phyloP scores from a whole-genome alignment of 2,329 filamentous ascomycete species.

The Ophiostoma himal-ulmi region DNA sequence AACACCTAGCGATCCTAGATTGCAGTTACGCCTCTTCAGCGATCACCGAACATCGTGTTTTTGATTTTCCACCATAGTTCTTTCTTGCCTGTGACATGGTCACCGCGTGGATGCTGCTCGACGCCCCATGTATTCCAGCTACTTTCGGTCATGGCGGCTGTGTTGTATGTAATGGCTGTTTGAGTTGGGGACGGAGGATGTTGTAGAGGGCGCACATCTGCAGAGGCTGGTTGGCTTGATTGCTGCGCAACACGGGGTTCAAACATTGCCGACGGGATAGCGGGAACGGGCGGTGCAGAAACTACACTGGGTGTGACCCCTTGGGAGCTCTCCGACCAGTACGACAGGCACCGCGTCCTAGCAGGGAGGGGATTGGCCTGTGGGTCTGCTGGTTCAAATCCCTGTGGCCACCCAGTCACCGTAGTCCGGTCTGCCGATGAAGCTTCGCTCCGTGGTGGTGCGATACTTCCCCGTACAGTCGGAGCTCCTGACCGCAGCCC shows the following conservation, averaged over 20 bases:
- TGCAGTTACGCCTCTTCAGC: neutral
- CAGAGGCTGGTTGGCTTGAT: neutral
- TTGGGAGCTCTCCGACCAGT: slow-evolving; percentile 8
- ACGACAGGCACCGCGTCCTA: neutral
- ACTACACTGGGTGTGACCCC: neutral
- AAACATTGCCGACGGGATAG: neutral
- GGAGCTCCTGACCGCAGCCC: neutral
- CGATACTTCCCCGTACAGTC: slow-evolving; percentile 3
- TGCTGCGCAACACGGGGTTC: neutral
- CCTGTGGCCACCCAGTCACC: neutral
- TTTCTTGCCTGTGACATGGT: neutral
- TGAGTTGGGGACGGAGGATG: neutral
- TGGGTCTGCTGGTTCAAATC: slow-evolving; percentile 4
- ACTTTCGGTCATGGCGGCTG: neutral
- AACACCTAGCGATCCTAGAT: neutral
- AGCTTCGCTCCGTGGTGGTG: neutral
- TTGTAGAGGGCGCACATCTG: neutral
- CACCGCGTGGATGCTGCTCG: neutral
- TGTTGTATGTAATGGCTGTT: neutral
- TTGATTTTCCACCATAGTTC: neutral
- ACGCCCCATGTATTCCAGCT: slow-evolving; percentile 8
- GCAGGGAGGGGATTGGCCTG: neutral
- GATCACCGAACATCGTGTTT: neutral
- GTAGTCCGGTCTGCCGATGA: neutral
- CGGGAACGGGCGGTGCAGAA: neutral